Percentiles rank a stretch among this genome's conserved stretches.
Conservation (phyloP, 208 protist species). For the Leishmania amazonensis region DNA sequence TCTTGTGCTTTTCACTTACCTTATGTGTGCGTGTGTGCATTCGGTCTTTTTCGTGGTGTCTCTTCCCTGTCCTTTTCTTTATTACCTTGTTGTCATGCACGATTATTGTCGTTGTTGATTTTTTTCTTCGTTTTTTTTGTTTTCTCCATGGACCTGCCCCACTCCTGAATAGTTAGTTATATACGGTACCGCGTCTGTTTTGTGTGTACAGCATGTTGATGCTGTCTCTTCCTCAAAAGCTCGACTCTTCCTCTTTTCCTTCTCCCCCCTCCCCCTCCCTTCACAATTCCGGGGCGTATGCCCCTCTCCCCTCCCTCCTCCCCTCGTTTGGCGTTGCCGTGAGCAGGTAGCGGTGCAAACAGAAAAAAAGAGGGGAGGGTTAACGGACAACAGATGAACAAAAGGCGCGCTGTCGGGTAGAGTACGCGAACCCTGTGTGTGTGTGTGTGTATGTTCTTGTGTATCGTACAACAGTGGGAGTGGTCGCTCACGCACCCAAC, state of each 20-base stretch:
- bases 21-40: not conserved
- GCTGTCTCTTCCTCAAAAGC: not conserved
- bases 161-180: not conserved
- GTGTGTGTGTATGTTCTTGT: too few relatives aligned
- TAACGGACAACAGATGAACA: too few relatives aligned
- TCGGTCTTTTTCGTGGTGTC: not conserved
- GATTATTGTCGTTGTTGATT: not conserved
- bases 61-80: not conserved
- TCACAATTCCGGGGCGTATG: not conserved
- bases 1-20: not conserved
- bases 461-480: not conserved
- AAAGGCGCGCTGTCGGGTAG: too few relatives aligned
- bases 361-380: too few relatives aligned
- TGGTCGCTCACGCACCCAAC: not conserved
- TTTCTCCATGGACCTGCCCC: not conserved
- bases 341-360: not conserved
- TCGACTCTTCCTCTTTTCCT: not conserved
- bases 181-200: not conserved
- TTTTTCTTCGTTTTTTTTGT: not conserved
- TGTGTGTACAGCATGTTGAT: not conserved
- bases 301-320: not conserved
- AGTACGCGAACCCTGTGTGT: too few relatives aligned
- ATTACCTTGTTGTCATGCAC: not conserved
- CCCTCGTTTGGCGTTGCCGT: not conserved
- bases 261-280: not conserved